Base-by-base conservation (phyloP, 2,329 filamentous ascomycete species). In the Amauroascus verrucosus region DNA sequence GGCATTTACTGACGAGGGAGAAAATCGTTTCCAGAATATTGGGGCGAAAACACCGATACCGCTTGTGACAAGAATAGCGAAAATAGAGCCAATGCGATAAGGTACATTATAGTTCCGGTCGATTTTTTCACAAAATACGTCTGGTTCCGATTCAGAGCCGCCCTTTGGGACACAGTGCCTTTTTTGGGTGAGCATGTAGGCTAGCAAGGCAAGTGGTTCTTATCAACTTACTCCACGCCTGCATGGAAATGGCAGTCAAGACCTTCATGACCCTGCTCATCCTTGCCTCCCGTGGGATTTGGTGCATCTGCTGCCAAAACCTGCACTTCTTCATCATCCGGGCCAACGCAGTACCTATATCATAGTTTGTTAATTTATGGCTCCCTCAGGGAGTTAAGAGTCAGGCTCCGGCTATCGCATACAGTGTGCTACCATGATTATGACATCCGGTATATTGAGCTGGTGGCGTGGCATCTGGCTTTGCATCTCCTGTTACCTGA, bases 241-340 rank as follows among this genome's bases (percentile, higher is more conserved):
- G 84, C 84, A 60, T 89, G 85, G 66, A 84, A 86, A 63, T 89
- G 85, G 60, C 84, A 88, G 60, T 79, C 37, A 24, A 53, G 13
- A 2, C 65, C 35, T 56, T 66, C 51, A 61, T 68, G 62, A 53
- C 59, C 30, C 58, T 63, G 28, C 6, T 24, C 51, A 54, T 62
- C 49, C 44, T 58, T 46, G 22, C 45, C 53, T 13, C 53, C 51
- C 24, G 49, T 30, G 22, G 54, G 30, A 20, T 55, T 56, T 37
- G 58, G 59, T 22, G 49, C 20, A 6, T 40, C 33, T 4, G 57
- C 58, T 33, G 70, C 65, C 1, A 77, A 59, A 13, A 85, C 69
- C 50, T 78, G 60, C n/a, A 85, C 79, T 48, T 87, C 82, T 22
- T 77, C 72, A 16, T 82, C 82, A 37, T 75, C 68, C 1, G 76